phyloP scores from a whole-genome alignment of 2,329 filamentous ascomycete species.

The Fusarium citri region DNA sequence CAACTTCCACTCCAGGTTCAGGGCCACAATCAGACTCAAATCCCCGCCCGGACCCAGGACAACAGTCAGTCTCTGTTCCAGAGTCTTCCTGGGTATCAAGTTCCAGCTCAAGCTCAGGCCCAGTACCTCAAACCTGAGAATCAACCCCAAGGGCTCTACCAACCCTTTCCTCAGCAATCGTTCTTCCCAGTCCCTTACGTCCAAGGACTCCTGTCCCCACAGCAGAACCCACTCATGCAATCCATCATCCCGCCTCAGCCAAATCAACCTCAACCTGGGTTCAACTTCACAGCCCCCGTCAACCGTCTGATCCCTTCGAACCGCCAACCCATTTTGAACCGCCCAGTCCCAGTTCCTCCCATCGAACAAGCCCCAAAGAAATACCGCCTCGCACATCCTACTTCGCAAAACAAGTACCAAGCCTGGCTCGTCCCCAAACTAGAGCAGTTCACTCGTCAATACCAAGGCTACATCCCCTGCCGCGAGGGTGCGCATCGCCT shows the following conservation, averaged over 20 bases:
- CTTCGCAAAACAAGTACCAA: neutral
- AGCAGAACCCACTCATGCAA: neutral
- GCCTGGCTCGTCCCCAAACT: slow-evolving; percentile 6
- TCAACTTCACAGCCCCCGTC: neutral
- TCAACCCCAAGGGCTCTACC: neutral
- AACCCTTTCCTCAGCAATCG: neutral
- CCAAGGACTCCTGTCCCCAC: neutral
- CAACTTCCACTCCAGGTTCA: neutral
- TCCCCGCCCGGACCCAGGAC: neutral
- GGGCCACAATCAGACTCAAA: neutral
- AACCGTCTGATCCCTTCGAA: neutral
- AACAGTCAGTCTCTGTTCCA: neutral
- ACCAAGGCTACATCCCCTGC: slow-evolving; percentile 22
- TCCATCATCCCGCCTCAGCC: neutral
- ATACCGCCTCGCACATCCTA: neutral
- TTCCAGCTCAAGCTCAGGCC: neutral
- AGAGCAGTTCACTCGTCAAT: slow-evolving; percentile 6
- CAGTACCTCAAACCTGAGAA: neutral
- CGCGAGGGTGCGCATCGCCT: neutral
- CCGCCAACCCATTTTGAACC: neutral
- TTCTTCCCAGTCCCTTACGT: neutral
- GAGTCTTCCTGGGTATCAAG: neutral
- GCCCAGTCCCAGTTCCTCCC: neutral
- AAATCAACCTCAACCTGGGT: neutral
- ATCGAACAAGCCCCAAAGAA: slow-evolving; percentile 1